Percentiles rank a stretch among this genome's conserved stretches.
Conservation (phyloP, 352 stramenopile species). For the Phytophthora rubi region DNA sequence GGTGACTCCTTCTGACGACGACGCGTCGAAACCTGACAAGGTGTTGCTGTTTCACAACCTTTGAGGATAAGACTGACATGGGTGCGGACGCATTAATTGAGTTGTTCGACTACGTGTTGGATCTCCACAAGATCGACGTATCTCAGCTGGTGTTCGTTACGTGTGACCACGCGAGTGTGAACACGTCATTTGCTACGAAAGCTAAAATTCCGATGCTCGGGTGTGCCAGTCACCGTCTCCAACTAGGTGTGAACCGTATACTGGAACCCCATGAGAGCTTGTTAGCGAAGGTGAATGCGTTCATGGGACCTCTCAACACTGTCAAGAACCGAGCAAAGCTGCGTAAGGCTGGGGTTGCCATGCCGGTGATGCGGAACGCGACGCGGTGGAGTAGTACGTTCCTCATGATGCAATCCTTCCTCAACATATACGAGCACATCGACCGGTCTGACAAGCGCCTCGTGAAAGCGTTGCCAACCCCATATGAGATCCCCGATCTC, state of each 20-base stretch:
- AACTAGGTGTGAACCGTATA: neutral
- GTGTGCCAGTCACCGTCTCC: neutral
- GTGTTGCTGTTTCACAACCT: too few species aligned
- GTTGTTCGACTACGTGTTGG: too few species aligned
- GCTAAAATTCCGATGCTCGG: too few species aligned
- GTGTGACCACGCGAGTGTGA: too few species aligned
- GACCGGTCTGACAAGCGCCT: neutral
- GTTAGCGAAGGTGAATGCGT: neutral
- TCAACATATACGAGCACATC: neutral
- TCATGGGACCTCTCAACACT: neutral
- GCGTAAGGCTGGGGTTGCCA: neutral
- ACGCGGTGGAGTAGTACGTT: neutral
- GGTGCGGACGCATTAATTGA: too few species aligned
- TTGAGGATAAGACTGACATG: too few species aligned
- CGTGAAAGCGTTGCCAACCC: neutral
- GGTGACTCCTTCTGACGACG: too few species aligned
- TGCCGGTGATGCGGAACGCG: neutral
- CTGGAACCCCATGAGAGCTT: neutral
- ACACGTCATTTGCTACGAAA: too few species aligned
- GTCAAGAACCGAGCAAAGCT: neutral
- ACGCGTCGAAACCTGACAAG: too few species aligned
- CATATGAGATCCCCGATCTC: neutral
- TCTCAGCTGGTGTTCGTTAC: too few species aligned
- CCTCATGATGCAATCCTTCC: neutral
- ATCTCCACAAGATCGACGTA: too few species aligned